Percentiles rank a stretch among this genome's conserved stretches.
These are phyloP conservation scores for Puccinia sorghi DNA, from an alignment of 1,284 basidiomycete species.

Conservation along the genomic window DNA sequence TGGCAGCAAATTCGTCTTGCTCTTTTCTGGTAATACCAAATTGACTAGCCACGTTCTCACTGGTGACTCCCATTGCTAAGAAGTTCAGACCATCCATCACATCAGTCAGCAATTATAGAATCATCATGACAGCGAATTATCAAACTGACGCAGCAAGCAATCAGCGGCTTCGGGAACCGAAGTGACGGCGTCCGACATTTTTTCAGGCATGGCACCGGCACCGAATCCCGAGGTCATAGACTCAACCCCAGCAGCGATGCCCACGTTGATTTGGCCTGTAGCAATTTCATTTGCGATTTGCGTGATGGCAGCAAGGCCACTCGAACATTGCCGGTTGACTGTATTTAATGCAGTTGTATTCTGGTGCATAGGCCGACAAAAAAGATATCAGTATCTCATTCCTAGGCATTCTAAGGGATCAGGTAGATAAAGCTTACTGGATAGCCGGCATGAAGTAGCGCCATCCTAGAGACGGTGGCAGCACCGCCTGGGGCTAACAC, in stretches of 20 bases:
- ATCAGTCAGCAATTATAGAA: not conserved
- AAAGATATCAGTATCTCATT: not conserved
- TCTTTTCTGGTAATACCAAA: slow-evolving; percentile 71
- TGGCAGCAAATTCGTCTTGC: slow-evolving; percentile 83
- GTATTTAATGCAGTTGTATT: slow-evolving; percentile 71
- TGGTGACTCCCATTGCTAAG: slow-evolving; percentile 81
- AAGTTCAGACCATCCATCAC: not conserved
- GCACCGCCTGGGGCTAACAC: slow-evolving; percentile 91
- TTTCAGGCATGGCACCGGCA: slow-evolving; percentile 69
- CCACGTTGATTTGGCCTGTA: slow-evolving; percentile 58
- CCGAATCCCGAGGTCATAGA: slow-evolving; percentile 88
- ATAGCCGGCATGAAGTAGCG: slow-evolving; percentile 85
- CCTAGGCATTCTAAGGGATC: slow-evolving; percentile 61
- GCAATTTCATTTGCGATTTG: slow-evolving; percentile 86
- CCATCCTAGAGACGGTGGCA: slow-evolving; percentile 88
- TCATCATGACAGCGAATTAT: slow-evolving; percentile 47
- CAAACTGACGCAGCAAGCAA: slow-evolving; percentile 74
- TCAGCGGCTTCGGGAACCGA: slow-evolving; percentile 78
- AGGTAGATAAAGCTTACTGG: slow-evolving; percentile 60
- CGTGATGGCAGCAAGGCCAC: slow-evolving; percentile 82
- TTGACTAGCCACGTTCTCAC: slow-evolving; percentile 86
- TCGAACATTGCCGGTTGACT: slow-evolving; percentile 92
- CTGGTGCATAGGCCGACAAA: not conserved
- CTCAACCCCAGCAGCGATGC: slow-evolving; percentile 82
- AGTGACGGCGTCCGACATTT: slow-evolving; percentile 78